Conservation (phyloP, 2,329 filamentous ascomycete genomes). For the Incumbomyces delicatus region DNA sequence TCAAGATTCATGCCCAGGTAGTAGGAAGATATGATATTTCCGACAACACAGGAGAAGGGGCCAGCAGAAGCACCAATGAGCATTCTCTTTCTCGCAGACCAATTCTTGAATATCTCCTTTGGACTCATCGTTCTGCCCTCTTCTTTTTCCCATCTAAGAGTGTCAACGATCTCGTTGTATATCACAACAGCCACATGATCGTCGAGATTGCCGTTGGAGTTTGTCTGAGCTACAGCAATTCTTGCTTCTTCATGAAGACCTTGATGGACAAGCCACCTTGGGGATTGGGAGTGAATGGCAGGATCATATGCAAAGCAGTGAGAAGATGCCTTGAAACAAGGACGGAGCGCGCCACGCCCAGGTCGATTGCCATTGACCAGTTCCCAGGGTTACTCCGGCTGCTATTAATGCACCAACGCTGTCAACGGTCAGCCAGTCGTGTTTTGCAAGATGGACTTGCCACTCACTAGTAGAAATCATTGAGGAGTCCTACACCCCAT, state of each 20-base stretch:
- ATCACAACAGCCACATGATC: conserved; percentile 8
- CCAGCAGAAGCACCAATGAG: conserved; percentile 31
- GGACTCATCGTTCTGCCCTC: conserved; percentile 29
- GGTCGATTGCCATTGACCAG: conserved; percentile 24
- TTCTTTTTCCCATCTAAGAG: conserved; percentile 10
- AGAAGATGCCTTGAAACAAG: conserved; percentile 7
- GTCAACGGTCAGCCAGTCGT: conserved; percentile 28
- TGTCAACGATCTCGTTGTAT: conserved; percentile 9
- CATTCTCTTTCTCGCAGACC: conserved; percentile 27
- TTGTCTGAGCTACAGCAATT: conserved; percentile 7
- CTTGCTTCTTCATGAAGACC: conserved; percentile 16
- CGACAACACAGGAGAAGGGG: conserved; percentile 27
- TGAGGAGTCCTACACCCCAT: neutral
- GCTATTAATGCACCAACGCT: conserved; percentile 32
- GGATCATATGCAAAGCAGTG: conserved; percentile 27
- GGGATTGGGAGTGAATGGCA: conserved; percentile 25
- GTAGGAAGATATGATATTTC: conserved; percentile 34
- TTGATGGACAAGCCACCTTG: conserved; percentile 20
- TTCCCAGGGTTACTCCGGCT: conserved; percentile 37
- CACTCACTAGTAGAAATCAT: neutral
- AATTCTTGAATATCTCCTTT: conserved; percentile 38
- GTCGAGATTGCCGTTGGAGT: conserved; percentile 10
- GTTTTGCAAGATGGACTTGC: conserved; percentile 11
- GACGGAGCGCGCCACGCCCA: conserved; percentile 11
- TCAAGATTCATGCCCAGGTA: conserved; percentile 36